Conservation (phyloP, 2,329 filamentous ascomycete genomes). For the Beauveria bassiana region DNA sequence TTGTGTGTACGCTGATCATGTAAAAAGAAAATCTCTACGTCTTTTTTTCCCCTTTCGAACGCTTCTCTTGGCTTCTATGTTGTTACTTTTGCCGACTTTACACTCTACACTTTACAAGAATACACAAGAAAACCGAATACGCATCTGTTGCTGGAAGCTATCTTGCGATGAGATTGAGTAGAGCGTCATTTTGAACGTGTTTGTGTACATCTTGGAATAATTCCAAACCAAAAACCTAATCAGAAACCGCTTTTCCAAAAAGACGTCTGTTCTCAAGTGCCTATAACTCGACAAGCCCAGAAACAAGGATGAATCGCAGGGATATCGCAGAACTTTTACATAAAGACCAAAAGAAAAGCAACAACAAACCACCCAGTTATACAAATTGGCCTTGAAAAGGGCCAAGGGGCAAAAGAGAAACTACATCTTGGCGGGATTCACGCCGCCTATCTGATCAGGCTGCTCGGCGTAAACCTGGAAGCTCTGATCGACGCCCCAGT, state of each 20-base stretch:
- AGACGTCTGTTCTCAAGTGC: background rate
- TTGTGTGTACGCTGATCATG: slow-evolving; percentile 13
- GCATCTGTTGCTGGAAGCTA: background rate
- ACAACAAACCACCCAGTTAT: background rate
- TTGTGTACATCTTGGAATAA: background rate
- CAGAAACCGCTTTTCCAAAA: background rate
- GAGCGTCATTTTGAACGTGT: background rate
- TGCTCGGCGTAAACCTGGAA: slow-evolving; percentile 42
- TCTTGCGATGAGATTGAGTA: background rate
- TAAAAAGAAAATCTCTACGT: slow-evolving; percentile 12
- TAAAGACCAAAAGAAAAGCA: background rate
- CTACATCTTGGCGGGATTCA: slow-evolving; percentile 6
- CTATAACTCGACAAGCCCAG: background rate
- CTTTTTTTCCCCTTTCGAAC: background rate
- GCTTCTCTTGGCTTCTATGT: background rate
- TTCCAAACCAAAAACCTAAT: background rate
- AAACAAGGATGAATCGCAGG: background rate
- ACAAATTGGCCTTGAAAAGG: background rate
- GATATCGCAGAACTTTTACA: background rate
- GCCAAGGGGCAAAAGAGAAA: background rate
- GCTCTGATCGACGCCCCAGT: slow-evolving; percentile 43
- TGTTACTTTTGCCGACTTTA: background rate
- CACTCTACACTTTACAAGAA: too few species aligned
- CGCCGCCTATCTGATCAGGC: background rate
- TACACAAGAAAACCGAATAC: background rate